Conservation (phyloP, 179 eudicot genomes). For the Amaranthus tricolor region DNA sequence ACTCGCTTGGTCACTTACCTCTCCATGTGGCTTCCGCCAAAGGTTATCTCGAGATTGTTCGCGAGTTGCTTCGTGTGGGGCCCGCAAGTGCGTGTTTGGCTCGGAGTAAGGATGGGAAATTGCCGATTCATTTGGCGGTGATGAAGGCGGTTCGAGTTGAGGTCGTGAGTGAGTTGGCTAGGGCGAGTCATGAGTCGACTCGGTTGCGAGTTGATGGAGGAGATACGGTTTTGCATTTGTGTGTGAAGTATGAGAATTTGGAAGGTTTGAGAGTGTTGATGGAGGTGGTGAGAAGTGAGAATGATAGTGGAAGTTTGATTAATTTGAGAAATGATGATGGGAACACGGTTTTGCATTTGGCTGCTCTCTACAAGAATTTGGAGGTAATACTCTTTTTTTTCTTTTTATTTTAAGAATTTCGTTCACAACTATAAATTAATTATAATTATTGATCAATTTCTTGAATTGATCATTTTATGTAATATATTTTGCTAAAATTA, state of each 20-base stretch:
- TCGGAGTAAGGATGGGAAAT: slow-evolving; percentile 30
- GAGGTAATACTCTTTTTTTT: slow-evolving; percentile 26
- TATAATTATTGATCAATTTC: too few species aligned
- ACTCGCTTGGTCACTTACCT: slow-evolving; percentile 37
- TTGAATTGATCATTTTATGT: too few species aligned
- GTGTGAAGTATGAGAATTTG: slow-evolving; percentile 38
- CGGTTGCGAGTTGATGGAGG: slow-evolving; percentile 28
- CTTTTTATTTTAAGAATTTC: not conserved
- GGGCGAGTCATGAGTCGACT: slow-evolving; percentile 26
- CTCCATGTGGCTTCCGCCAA: slow-evolving; percentile 51
- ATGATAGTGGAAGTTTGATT: slow-evolving; percentile 20
- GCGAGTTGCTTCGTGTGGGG: slow-evolving; percentile 22
- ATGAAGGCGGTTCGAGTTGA: slow-evolving; percentile 40
- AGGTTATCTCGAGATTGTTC: slow-evolving; percentile 31
- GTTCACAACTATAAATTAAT: too few species aligned
- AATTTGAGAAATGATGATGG: slow-evolving; percentile 45
- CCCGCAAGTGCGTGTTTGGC: slow-evolving; percentile 18
- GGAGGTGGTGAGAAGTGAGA: slow-evolving; percentile 15
- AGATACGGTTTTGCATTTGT: slow-evolving; percentile 44
- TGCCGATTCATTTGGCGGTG: slow-evolving; percentile 44
- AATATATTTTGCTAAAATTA: too few species aligned
- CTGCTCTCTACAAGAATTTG: slow-evolving; percentile 37
- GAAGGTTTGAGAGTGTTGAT: slow-evolving; percentile 36
- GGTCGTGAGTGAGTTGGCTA: slow-evolving; percentile 38
- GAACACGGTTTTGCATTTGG: slow-evolving; percentile 43